phyloP scores from a whole-genome alignment of 2,329 filamentous ascomycete species.

The Scedosporium minutisporum region DNA sequence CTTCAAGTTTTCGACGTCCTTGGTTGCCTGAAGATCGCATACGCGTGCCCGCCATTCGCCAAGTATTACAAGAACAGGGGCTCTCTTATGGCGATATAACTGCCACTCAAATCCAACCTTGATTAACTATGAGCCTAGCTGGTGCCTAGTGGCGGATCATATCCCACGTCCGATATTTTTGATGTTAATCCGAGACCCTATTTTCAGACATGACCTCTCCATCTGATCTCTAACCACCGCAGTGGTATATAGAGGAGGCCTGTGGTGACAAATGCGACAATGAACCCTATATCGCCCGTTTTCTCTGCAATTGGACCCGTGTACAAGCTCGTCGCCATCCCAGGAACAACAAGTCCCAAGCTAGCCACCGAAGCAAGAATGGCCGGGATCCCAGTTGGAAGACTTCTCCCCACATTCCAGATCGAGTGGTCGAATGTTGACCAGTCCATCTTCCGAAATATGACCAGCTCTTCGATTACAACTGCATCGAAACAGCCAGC shows the following conservation, averaged over 20 bases:
- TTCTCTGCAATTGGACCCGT: constrained; percentile 30
- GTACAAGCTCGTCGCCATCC: constrained; percentile 34
- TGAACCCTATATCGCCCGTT: constrained; percentile 36
- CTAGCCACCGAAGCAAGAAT: constrained; percentile 32
- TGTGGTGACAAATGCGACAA: constrained; percentile 30
- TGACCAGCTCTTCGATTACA: constrained; percentile 30
- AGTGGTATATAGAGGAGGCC: constrained; percentile 31
- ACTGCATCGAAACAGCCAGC: constrained; percentile 32
- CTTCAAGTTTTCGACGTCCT: background rate
- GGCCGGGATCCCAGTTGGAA: constrained; percentile 33
- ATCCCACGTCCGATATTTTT: background rate
- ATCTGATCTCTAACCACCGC: constrained; percentile 24
- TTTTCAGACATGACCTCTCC: constrained; percentile 17
- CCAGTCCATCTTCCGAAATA: constrained; percentile 32
- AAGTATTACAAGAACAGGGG: background rate
- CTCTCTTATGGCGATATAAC: no score
- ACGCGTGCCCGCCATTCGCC: no score
- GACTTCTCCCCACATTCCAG: constrained; percentile 32
- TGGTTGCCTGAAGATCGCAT: background rate
- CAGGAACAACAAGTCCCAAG: constrained; percentile 30
- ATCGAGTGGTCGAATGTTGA: constrained; percentile 27
- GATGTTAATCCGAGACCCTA: background rate
- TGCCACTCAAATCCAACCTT: no score
- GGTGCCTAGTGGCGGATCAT: background rate
- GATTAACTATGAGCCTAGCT: no score